Evolutionary conservation across 306 rosid genomes (phyloP).

Genomic region (Chamaecrista fasciculata): DNA sequence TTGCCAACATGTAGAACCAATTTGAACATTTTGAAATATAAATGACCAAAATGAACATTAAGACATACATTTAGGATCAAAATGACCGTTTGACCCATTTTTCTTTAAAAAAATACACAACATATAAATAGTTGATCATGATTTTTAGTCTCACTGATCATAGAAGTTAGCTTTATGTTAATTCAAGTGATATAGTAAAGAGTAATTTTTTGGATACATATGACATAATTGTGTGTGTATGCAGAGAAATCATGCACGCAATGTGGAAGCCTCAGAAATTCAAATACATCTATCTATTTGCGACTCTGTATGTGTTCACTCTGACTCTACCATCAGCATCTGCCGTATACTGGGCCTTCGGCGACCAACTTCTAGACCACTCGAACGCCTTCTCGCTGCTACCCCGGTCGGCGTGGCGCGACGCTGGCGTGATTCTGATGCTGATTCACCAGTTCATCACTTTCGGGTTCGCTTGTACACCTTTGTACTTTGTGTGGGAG

Average conservation of each 20-base stretch:
- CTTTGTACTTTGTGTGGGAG: slow-evolving; percentile 90
- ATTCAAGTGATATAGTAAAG: background rate
- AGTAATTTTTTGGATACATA: background rate
- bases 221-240: too few relatives aligned
- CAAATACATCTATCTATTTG: slow-evolving; percentile 63
- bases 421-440: slow-evolving; percentile 63
- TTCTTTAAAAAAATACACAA: too few relatives aligned
- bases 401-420: slow-evolving; percentile 72
- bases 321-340: slow-evolving; percentile 77
- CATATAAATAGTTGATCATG: too few relatives aligned
- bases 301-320: slow-evolving; percentile 76
- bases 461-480: slow-evolving; percentile 88
- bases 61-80: too few relatives aligned
- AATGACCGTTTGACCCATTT: too few relatives aligned
- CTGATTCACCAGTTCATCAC: slow-evolving; percentile 92
- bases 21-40: too few relatives aligned
- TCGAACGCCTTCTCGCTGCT: slow-evolving; percentile 83
- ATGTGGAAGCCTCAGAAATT: slow-evolving; percentile 95
- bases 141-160: too few relatives aligned
- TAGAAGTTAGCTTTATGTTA: too few relatives aligned
- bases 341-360: slow-evolving; percentile 86
- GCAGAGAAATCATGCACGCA: slow-evolving; percentile 92
- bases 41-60: too few relatives aligned
- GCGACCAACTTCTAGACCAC: slow-evolving; percentile 74
- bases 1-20: too few relatives aligned